Base-by-base conservation (phyloP, 108 stramenopile genomes). In the Skeletonema costatum region DNA sequence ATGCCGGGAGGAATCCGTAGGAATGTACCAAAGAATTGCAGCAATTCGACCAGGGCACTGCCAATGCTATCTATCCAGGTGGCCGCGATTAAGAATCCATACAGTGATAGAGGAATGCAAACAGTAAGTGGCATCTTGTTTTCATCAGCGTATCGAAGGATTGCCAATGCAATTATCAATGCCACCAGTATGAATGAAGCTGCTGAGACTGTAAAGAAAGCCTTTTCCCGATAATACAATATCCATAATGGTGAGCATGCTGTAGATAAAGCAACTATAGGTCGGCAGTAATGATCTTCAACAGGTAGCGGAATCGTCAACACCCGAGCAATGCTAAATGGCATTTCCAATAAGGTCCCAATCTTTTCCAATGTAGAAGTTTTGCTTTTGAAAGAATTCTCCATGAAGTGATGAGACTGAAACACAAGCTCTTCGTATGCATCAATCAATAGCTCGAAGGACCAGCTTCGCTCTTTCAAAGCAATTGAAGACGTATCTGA, bases 61-160 rank as follows among this genome's bases (percentile, higher is more conserved):
- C 90, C 93, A 30, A 94, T 77, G 16, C 65, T 42, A 74, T 92
- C 84, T 56, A 94, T 90, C 93, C 92, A 93, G 0, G 82, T 76
- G 56, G 87, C 87, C 58, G 86, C 79, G 5, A 75, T 65, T 32
- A 89, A 71, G 44, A 89, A 89, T 25, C 86, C 88, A 51, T 79
- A 71, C 14, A 87, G 38, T 0, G 83, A 76, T 35, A 85, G 53
- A 8, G 86, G 86, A 4, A 75, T 63, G 60, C 77, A 72, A 17
- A 58, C 75, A 80, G 62, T n/a, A 12, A 71, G 64, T 5, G 77
- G 69, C 67, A 84, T 51, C 68, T 69, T 77, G 32, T 80, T 69
- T 13, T 84, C 83, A 14, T 68, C 69, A 7, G 78, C 83, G 60
- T 76, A 84, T 31, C 83, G 63, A 50, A 76, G 56, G 6, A 80